These are phyloP conservation scores for Tolypocladium inflatum DNA, from an alignment of 2,329 filamentous ascomycete species.

Conservation along the genomic window DNA sequence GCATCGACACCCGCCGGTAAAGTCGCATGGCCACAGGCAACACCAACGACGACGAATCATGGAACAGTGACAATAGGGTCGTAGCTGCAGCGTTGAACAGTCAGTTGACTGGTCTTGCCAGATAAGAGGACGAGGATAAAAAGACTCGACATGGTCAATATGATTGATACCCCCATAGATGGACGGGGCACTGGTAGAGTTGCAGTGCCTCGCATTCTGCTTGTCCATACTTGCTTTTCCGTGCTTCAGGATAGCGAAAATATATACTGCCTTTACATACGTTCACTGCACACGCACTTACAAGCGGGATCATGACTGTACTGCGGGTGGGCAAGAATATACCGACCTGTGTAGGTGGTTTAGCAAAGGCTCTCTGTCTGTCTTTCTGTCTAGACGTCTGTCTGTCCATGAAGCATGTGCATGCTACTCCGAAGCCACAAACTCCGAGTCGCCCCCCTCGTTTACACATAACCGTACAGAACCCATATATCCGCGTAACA, in stretches of 20 bases:
- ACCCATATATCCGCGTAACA: not conserved
- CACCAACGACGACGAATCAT: not conserved
- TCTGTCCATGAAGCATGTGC: not conserved
- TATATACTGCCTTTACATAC: not conserved
- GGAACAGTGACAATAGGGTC: not conserved
- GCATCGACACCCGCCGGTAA: slow-evolving; percentile 13
- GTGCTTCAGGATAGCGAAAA: not conserved
- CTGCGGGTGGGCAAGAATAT: too few relatives aligned
- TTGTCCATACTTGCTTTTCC: not conserved
- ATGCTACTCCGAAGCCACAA: not conserved
- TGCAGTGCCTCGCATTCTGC: not conserved
- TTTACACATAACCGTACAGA: not conserved
- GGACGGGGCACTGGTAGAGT: not conserved
- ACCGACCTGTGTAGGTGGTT: not conserved
- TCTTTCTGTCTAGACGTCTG: not conserved
- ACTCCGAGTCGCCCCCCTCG: not conserved
- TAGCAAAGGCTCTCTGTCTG: not conserved
- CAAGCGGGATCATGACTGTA: not conserved
- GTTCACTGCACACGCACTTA: not conserved
- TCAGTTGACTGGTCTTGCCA: not conserved
- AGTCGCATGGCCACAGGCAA: not conserved
- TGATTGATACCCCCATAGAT: slow-evolving; percentile 6
- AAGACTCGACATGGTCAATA: not conserved
- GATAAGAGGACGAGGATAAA: not conserved
- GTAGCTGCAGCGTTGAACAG: not conserved